Evolutionary conservation across 495 filamentous ascomycete species (phyloP).

Genomic region (Penicillium malachiteum): DNA sequence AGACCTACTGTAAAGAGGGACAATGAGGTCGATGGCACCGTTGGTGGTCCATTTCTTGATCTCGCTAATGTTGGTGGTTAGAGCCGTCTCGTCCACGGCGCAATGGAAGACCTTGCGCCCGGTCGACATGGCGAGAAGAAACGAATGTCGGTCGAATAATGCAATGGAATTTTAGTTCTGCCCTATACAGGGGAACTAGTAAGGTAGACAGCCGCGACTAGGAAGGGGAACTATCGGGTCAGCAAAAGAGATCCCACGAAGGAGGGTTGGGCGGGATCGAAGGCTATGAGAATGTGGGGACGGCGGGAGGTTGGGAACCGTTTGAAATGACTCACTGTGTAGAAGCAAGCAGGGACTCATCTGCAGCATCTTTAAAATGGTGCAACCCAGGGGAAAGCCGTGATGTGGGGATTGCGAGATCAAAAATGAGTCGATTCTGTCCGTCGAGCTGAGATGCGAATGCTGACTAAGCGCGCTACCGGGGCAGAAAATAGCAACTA

Average conservation of each 20-base stretch:
- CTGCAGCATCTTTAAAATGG: conserved; percentile 43
- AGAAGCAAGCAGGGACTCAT: conserved; percentile 31
- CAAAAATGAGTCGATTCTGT: too few species aligned
- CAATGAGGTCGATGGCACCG: conserved; percentile 62
- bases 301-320: conserved; percentile 11
- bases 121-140: conserved; percentile 40
- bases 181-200: conserved; percentile 38
- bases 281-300: conserved; percentile 42
- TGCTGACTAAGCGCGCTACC: conserved; percentile 5
- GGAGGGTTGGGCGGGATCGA: conserved; percentile 29
- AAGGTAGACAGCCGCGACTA: conserved; percentile 36
- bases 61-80: conserved; percentile 66
- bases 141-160: conserved; percentile 8
- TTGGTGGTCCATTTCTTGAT: conserved; percentile 68
- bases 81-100: conserved; percentile 70
- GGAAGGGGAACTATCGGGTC: conserved; percentile 20
- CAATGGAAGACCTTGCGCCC: conserved; percentile 68
- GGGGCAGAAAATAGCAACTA: neutral
- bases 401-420: conserved; percentile 3
- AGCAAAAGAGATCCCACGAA: conserved; percentile 31
- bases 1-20: conserved; percentile 64
- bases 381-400: neutral
- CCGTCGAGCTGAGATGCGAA: too few species aligned
- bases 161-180: conserved; percentile 14
- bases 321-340: conserved; percentile 33